Percentiles rank a stretch among this genome's conserved stretches.
These are phyloP conservation scores for Suhomyces prunicola DNA, from an alignment of 805 yeast species.

Conservation along the genomic window DNA sequence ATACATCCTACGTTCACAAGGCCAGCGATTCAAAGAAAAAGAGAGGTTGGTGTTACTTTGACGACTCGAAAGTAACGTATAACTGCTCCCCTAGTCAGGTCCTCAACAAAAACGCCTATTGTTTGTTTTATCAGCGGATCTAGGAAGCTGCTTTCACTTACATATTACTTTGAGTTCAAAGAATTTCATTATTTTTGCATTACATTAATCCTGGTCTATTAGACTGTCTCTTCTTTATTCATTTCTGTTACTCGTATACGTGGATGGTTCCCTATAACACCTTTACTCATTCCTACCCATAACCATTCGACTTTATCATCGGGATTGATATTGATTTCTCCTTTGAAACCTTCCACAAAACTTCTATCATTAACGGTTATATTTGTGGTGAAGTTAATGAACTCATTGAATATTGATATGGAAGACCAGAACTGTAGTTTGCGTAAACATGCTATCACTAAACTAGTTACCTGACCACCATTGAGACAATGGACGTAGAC, in stretches of 20 bases:
- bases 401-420: slow-evolving; percentile 84
- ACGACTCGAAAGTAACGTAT: slow-evolving; percentile 67
- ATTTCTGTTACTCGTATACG: slow-evolving; percentile 33
- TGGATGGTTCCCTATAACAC: slow-evolving; percentile 58
- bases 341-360: slow-evolving; percentile 78
- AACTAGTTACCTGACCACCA: slow-evolving; percentile 83
- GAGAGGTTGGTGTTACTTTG: slow-evolving; percentile 77
- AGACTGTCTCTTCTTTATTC: not conserved
- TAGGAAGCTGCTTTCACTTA: slow-evolving; percentile 1
- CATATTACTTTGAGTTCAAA: not conserved
- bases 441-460: slow-evolving; percentile 82
- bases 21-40: slow-evolving; percentile 36
- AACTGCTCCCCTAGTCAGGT: slow-evolving; percentile 51
- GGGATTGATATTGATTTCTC: slow-evolving; percentile 51
- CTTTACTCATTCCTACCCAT: slow-evolving; percentile 62
- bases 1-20: slow-evolving; percentile 76
- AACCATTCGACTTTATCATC: slow-evolving; percentile 56
- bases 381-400: slow-evolving; percentile 68
- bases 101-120: slow-evolving; percentile 74
- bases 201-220: not conserved
- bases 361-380: slow-evolving; percentile 78
- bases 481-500: slow-evolving; percentile 82
- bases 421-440: slow-evolving; percentile 85
- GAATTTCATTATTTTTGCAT: not conserved
- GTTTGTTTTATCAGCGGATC: slow-evolving; percentile 63